Evolutionary conservation across 345 rosid species (phyloP), one percentile per base, ranked within the genome.

Genomic region (Alliaria petiolata): DNA sequence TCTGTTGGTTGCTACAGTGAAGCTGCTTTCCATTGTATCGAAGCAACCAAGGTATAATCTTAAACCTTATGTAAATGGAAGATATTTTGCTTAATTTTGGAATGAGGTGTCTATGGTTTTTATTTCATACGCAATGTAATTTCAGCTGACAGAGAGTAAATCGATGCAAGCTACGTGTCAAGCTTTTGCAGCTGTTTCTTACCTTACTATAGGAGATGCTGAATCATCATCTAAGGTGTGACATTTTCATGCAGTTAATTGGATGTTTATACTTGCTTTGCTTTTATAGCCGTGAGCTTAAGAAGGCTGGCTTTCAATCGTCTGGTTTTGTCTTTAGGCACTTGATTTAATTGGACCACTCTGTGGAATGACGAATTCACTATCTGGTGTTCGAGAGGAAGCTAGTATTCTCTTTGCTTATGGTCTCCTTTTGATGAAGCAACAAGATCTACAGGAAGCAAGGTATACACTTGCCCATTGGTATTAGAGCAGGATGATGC

Each of bases 341-440:
- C 90, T 91, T 39, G 98, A 95, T 82, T 78, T 91, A 77, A 85
- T 95, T 81, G 93, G 96, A 68, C 98, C 99, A 40, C 71, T 88
- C 65, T 83, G 85, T 77, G 83, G 87, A 74, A 82, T 83, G 84
- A 92, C 84, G 50, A 97, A 92, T 78, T 80, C 96, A 38, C 87
- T 85, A 76, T 80, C 86, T 78, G 98, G 99, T 72, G 92, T 85
- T 52, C 79, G 97, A 66, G 99, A 91, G 80, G 90, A 95, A 80
- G 93, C 97, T 25, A 85, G 89, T 83, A 86, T 87, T 65, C 92
- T 88, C 78, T 95, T 91, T 83, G 93, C 98, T 40, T 85, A 89
- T 64, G 99, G 99, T 60, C 98, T 95, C 62, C 68, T 89, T 38
- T 79, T 95, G 85, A 89, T 92, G 98, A 92, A 85, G 83, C 98